Conservation (phyloP, 345 rosid genomes). For the Pugionium cornutum region DNA sequence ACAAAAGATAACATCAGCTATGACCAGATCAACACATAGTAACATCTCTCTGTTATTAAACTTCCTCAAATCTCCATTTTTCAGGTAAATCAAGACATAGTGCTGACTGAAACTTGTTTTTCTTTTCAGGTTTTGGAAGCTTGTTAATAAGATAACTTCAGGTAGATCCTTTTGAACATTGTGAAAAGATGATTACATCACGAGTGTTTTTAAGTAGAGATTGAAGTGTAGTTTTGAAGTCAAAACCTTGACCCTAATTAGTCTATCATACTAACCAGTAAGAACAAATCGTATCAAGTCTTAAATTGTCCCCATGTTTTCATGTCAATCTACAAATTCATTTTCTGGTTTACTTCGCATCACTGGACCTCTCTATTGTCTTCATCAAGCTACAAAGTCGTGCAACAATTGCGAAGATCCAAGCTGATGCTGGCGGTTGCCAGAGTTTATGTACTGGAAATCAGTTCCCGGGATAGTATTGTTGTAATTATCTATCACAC, state of each 20-base stretch:
- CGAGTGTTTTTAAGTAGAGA: not conserved
- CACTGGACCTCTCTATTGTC: slow-evolving; percentile 22
- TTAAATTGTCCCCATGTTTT: slow-evolving; percentile 4
- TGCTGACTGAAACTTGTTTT: slow-evolving; percentile 26
- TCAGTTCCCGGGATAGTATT: slow-evolving; percentile 47
- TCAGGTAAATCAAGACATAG: slow-evolving; percentile 20
- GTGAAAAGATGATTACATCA: not conserved
- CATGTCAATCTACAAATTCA: slow-evolving; percentile 20
- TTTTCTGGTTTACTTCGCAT: slow-evolving; percentile 8
- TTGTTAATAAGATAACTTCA: slow-evolving; percentile 25
- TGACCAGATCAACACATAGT: slow-evolving; percentile 8
- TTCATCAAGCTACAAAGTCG: slow-evolving; percentile 75
- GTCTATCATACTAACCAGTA: too few relatives aligned
- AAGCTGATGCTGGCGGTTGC: slow-evolving; percentile 61
- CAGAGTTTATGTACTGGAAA: slow-evolving; percentile 59
- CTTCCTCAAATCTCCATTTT: slow-evolving; percentile 4
- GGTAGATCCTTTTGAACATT: slow-evolving; percentile 17
- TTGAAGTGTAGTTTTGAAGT: slow-evolving; percentile 10
- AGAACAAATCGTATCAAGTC: not conserved
- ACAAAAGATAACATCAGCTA: slow-evolving; percentile 60
- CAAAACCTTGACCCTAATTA: not conserved
- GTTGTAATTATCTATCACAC: slow-evolving; percentile 45
- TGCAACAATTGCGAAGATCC: slow-evolving; percentile 68
- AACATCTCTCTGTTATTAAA: slow-evolving; percentile 7
- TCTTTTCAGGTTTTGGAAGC: slow-evolving; percentile 21